A percentile compares a stretch with the other conserved stretches of the same genome.
These are phyloP conservation scores for Curvularia sp. DNA, from an alignment of 2,329 filamentous ascomycete genomes.

Conservation along the genomic window DNA sequence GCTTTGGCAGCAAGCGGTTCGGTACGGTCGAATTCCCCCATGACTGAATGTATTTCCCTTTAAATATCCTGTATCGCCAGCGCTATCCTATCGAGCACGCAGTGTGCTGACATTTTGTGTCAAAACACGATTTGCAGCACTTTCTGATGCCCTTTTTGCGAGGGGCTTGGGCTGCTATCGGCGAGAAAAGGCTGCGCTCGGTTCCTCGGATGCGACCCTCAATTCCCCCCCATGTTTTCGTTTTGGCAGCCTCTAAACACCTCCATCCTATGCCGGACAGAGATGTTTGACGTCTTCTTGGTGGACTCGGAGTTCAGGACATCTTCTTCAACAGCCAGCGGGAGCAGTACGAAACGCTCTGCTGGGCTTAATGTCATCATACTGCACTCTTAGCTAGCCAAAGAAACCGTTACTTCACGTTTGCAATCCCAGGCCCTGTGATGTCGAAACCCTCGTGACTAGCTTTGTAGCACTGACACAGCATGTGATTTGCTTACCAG, in stretches of 20 bases:
- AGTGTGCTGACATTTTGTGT: slow-evolving; percentile 29
- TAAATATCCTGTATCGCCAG: slow-evolving; percentile 36
- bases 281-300: slow-evolving; percentile 35
- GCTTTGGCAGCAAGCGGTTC: slow-evolving; percentile 52
- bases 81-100: slow-evolving; percentile 37
- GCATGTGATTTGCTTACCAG: neutral
- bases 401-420: slow-evolving; percentile 40
- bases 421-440: slow-evolving; percentile 1
- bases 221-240: slow-evolving; percentile 45
- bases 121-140: slow-evolving; percentile 23
- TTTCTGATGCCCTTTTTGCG: slow-evolving; percentile 38
- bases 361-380: slow-evolving; percentile 30
- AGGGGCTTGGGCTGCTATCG: slow-evolving; percentile 30
- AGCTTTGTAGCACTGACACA: neutral
- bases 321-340: slow-evolving; percentile 24
- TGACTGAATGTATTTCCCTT: slow-evolving; percentile 52
- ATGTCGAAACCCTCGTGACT: neutral
- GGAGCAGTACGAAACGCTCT: slow-evolving; percentile 32
- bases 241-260: slow-evolving; percentile 41
- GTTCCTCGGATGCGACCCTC: slow-evolving; percentile 44
- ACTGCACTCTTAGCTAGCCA: slow-evolving; percentile 44
- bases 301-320: slow-evolving; percentile 32
- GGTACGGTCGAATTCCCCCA: slow-evolving; percentile 49
- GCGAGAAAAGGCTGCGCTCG: slow-evolving; percentile 37
- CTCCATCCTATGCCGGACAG: slow-evolving; percentile 33